phyloP scores from a whole-genome alignment of 441 rosid species.

The Adansonia grandidieri region DNA sequence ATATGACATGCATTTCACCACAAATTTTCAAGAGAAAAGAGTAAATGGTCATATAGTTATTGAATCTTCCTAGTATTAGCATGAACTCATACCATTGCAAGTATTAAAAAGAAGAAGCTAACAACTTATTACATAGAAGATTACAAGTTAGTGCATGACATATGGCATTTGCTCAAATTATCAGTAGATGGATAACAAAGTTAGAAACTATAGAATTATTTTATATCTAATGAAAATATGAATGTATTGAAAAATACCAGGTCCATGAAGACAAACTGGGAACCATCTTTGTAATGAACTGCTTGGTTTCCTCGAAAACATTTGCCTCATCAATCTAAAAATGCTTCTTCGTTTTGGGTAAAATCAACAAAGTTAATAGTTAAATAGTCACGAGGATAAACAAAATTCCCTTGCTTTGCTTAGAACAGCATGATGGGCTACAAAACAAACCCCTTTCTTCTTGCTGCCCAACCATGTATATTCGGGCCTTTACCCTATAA shows the following conservation, averaged over 20 bases:
- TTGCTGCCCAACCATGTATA: not conserved
- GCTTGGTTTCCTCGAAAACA: conserved; percentile 84
- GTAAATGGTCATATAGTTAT: not conserved
- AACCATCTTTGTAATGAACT: conserved; percentile 84
- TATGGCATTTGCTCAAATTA: not conserved
- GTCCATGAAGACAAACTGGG: conserved; percentile 91
- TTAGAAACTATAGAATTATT: not conserved
- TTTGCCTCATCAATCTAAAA: conserved; percentile 75
- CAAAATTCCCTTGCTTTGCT: no score
- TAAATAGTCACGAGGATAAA: no score
- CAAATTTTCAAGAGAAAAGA: not conserved
- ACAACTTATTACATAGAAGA: not conserved
- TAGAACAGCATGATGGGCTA: not conserved
- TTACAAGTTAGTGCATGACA: not conserved
- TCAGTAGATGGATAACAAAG: not conserved
- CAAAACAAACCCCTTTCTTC: not conserved
- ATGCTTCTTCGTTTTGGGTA: conserved; percentile 2
- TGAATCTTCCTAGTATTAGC: conserved; percentile 16
- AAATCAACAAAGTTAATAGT: not conserved
- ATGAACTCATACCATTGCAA: no score
- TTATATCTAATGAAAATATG: not conserved
- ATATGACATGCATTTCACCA: not conserved
- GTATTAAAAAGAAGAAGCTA: not conserved
- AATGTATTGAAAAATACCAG: conserved; percentile 58
- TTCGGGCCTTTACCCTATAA: no score